phyloP scores from a whole-genome alignment of 2,329 filamentous ascomycete species.

The Scytalidium sp. region DNA sequence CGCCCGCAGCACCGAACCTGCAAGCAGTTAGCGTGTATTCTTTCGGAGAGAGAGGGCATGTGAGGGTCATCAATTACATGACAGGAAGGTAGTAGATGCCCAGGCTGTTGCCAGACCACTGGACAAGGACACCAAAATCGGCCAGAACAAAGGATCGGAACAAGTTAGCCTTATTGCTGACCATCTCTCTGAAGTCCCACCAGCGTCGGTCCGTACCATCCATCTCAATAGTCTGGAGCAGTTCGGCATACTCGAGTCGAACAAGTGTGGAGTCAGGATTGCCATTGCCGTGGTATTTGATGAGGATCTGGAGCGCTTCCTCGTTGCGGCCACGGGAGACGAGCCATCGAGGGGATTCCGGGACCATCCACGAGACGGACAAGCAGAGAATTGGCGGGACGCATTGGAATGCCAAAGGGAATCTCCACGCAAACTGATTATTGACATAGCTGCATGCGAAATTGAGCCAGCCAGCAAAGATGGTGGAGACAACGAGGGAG shows the following conservation, averaged over 20 bases:
- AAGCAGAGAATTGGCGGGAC: slow-evolving; percentile 11
- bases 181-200: slow-evolving; percentile 6
- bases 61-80: neutral
- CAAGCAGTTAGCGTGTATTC: neutral
- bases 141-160: neutral
- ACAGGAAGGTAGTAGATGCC: neutral
- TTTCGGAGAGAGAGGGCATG: neutral
- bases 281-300: slow-evolving; percentile 53
- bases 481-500: neutral
- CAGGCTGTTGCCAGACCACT: neutral
- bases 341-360: slow-evolving; percentile 59
- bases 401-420: slow-evolving; percentile 33
- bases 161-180: neutral
- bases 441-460: neutral
- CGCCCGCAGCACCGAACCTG: neutral
- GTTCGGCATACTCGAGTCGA: slow-evolving; percentile 33
- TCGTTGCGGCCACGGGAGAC: slow-evolving; percentile 49
- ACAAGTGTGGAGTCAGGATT: slow-evolving; percentile 45
- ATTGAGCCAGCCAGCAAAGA: neutral
- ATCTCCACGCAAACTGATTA: slow-evolving; percentile 1
- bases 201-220: slow-evolving; percentile 5
- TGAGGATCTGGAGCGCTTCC: slow-evolving; percentile 48
- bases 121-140: neutral
- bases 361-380: slow-evolving; percentile 4
- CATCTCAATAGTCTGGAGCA: neutral